These are phyloP conservation scores for Lodderomyces theae DNA, from an alignment of 1,139 yeast genomes.

Conservation along the genomic window DNA sequence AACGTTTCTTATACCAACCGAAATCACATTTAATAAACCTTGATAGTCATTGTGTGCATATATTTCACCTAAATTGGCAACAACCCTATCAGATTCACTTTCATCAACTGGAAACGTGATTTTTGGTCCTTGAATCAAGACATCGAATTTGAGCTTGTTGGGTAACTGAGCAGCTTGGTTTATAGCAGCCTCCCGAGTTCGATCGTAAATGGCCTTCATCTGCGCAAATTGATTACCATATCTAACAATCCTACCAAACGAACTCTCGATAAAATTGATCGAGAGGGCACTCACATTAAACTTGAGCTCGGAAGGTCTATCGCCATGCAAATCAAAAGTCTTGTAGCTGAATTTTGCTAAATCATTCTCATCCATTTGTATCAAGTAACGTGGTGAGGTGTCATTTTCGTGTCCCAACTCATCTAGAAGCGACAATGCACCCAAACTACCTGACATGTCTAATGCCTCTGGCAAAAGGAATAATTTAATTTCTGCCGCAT, in stretches of 20 bases:
- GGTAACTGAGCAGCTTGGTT: constrained; percentile 65
- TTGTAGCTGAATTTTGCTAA: constrained; percentile 82
- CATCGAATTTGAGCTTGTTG: constrained; percentile 64
- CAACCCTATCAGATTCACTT: constrained; percentile 56
- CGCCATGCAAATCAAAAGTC: constrained; percentile 63
- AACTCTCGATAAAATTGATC: constrained; percentile 76
- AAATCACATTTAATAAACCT: constrained; percentile 14
- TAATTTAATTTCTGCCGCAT: constrained; percentile 68
- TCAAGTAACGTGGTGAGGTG: constrained; percentile 60
- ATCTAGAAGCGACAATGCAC: constrained; percentile 77
- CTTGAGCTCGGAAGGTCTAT: constrained; percentile 54
- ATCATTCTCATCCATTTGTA: constrained; percentile 79
- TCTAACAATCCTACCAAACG: constrained; percentile 63
- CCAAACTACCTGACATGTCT: constrained; percentile 73
- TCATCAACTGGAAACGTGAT: constrained; percentile 69
- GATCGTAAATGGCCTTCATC: constrained; percentile 85
- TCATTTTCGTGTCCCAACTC: constrained; percentile 64
- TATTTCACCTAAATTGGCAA: constrained; percentile 80
- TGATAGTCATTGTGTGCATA: constrained; percentile 64
- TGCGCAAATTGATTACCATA: constrained; percentile 73
- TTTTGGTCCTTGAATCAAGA: constrained; percentile 76
- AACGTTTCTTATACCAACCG: constrained; percentile 75
- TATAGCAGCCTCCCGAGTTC: constrained; percentile 81
- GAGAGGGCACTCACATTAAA: constrained; percentile 75
- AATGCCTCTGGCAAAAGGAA: constrained; percentile 73